A percentile compares a stretch with the other conserved stretches of the same genome.
These are phyloP conservation scores for Penicillium sp. DNA, from an alignment of 2,329 filamentous ascomycete genomes.

Conservation along the genomic window DNA sequence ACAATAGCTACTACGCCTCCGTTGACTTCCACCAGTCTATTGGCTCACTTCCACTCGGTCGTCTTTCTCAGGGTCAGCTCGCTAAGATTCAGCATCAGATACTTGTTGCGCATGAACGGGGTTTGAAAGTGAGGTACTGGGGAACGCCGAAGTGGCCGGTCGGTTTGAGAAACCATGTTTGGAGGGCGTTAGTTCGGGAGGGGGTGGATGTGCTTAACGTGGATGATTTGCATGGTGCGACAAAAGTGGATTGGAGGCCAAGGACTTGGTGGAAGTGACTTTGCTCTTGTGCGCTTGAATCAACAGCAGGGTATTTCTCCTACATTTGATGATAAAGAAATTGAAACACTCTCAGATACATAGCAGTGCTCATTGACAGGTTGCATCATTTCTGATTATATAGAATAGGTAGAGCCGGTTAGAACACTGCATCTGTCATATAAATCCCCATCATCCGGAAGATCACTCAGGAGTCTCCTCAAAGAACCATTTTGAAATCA, in stretches of 20 bases:
- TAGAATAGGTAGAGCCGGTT: neutral
- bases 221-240: constrained; percentile 56
- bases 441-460: neutral
- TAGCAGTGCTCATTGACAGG: neutral
- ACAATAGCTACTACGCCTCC: constrained; percentile 67
- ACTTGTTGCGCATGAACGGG: constrained; percentile 48
- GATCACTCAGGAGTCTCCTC: constrained; percentile 7
- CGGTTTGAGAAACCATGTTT: constrained; percentile 54
- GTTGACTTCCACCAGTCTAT: constrained; percentile 56
- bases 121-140: constrained; percentile 61
- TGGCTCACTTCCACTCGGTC: constrained; percentile 50
- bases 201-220: constrained; percentile 62
- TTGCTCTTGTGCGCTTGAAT: neutral
- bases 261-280: constrained; percentile 16
- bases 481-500: constrained; percentile 60
- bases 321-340: neutral
- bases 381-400: neutral
- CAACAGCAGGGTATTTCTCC: neutral
- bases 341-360: neutral
- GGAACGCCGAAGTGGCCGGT: constrained; percentile 58
- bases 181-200: constrained; percentile 55
- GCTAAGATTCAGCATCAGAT: constrained; percentile 48
- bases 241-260: constrained; percentile 40
- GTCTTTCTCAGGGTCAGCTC: constrained; percentile 48
- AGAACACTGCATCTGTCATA: neutral